Base-by-base conservation (phyloP, 331 rosid species). In the Acacia pycnantha region DNA sequence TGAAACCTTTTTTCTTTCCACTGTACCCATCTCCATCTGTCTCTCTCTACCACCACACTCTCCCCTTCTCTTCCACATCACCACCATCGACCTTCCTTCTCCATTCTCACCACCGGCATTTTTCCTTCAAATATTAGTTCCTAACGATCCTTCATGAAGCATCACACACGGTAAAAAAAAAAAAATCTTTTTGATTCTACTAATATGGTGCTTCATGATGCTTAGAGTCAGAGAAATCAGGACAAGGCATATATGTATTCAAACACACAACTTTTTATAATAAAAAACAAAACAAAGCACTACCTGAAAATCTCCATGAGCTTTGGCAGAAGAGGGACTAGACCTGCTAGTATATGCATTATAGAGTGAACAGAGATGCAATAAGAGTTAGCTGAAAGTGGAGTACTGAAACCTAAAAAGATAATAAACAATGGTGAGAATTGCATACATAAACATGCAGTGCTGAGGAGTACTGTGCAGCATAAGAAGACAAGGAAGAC, bases 241-340 rank as follows among this genome's bases (percentile, higher is more conserved):
- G 51, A 9, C 31, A 40, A 37, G 16, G 48, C 51, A 41, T 41
- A 1, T 41, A n/a, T 64, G 11, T 9, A 69, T 2, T 40, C 51
- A 69, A 27, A 40, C 41, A n/a, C n/a, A 24, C 51, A 24, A 43
- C 54, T 4, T 40, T n/a, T 10, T 1, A 41, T 43, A 43, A 43
- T n/a, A 37, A 69, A 5, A 41, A 70, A 41, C 53, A 35, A 68
- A 33, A 24, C 51, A 74, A 9, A 41, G 21, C 26, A 15, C 19
- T 73, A 90, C 94, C 94, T 92, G 90, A 70, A 78, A 73, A 86
- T 80, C 31, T 54, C 48, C 76, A 77, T 70, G 82, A 29, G 76
- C 80, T 69, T 77, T 78, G 6, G 80, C 78, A 54, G 78, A 70
- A 72, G 69, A 59, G 75, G 75, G 74, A 77, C 35, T 70, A 44